A percentile compares a stretch with the other conserved stretches of the same genome.
phyloP scores from a whole-genome alignment of 305 asterid genomes.

The Petunia hybrid region DNA sequence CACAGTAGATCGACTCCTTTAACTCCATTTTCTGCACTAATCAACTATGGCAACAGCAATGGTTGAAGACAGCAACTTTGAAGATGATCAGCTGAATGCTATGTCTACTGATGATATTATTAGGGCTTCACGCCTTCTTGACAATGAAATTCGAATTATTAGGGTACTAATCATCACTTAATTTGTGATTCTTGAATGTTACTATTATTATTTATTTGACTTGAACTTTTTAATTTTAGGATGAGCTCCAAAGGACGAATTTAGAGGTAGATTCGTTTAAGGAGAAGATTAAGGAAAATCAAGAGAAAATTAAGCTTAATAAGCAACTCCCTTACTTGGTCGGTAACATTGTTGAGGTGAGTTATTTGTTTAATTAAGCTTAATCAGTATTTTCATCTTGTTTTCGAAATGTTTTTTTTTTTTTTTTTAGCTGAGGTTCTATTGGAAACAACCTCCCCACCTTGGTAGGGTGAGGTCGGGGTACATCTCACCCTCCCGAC shows the following conservation, averaged over 20 bases:
- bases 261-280: constrained; percentile 73
- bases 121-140: constrained; percentile 91
- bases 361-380: background rate
- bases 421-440: background rate
- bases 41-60: constrained; percentile 75
- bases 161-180: constrained; percentile 47
- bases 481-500: too few relatives aligned
- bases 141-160: constrained; percentile 76
- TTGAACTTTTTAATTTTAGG: constrained; percentile 48
- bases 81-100: constrained; percentile 74
- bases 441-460: too few relatives aligned
- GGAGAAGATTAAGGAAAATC: constrained; percentile 85
- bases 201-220: constrained; percentile 20
- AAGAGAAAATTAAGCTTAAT: constrained; percentile 83
- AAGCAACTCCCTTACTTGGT: constrained; percentile 89
- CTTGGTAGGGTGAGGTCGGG: too few relatives aligned
- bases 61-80: constrained; percentile 78
- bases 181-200: background rate
- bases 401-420: background rate
- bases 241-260: constrained; percentile 80
- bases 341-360: constrained; percentile 84
- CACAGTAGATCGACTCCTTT: constrained; percentile 18
- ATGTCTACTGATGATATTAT: constrained; percentile 79
- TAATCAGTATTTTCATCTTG: background rate
- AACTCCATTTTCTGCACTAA: background rate